phyloP scores from a whole-genome alignment of 108 stramenopile species.

The Pseudonitzschia delicatissima region DNA sequence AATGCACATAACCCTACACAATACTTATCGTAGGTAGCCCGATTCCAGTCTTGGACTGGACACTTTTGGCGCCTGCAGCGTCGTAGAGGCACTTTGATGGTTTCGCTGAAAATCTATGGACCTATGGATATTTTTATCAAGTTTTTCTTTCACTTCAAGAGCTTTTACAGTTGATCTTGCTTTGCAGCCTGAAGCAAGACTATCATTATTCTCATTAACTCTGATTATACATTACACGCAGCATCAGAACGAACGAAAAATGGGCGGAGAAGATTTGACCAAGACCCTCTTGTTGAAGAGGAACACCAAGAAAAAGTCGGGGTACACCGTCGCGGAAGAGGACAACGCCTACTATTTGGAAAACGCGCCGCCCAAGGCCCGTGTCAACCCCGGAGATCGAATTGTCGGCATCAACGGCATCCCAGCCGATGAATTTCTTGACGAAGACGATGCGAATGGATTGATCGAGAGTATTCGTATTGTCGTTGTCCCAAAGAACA shows the following conservation, averaged over 20 bases:
- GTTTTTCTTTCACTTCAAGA: no score
- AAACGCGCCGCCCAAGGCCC: conserved; percentile 24
- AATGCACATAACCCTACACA: no score
- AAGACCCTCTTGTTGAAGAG: conserved; percentile 21
- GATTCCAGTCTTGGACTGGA: no score
- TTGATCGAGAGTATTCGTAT: conserved; percentile 38
- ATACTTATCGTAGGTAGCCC: no score
- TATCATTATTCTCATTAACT: no score
- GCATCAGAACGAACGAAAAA: neutral
- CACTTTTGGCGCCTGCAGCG: no score
- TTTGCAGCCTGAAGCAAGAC: no score
- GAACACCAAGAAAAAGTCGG: conserved; percentile 41
- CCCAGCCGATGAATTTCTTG: conserved; percentile 27
- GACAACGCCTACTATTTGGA: conserved; percentile 25
- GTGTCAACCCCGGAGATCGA: conserved; percentile 25
- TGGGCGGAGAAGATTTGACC: conserved; percentile 28
- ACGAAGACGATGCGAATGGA: conserved; percentile 36
- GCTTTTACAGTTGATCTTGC: no score
- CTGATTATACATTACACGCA: no score
- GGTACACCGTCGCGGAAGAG: conserved; percentile 23
- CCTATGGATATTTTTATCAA: no score
- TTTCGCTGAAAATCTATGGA: no score
- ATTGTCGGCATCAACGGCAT: conserved; percentile 35
- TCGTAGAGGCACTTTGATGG: no score
- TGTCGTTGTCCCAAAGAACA: conserved; percentile 28